A percentile compares a stretch with the other conserved stretches of the same genome.
phyloP scores from a whole-genome alignment of 148 eudicot species.

The Chenopodium quinoa region DNA sequence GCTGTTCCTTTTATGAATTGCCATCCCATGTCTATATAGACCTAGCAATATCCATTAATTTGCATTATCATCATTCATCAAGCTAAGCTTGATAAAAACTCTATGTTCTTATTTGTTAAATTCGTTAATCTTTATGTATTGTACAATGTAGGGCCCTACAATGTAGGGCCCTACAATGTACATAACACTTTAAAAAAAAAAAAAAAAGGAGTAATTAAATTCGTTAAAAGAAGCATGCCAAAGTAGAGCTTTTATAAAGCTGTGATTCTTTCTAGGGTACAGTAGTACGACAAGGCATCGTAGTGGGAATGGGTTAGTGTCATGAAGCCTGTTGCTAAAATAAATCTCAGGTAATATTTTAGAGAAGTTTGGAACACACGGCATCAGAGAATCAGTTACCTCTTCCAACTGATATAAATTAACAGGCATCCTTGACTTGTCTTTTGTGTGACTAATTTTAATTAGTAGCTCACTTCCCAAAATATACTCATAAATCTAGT shows the following conservation, averaged over 20 bases:
- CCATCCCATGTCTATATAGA: too few relatives aligned
- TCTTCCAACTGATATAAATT: too few relatives aligned
- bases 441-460: background rate
- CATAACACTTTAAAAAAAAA: too few relatives aligned
- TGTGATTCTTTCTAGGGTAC: background rate
- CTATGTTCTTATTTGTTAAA: too few relatives aligned
- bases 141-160: too few relatives aligned
- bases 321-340: background rate
- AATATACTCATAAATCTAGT: background rate
- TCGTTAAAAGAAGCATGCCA: background rate
- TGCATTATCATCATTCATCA: too few relatives aligned
- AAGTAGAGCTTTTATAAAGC: background rate
- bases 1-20: too few relatives aligned
- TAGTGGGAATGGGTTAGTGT: background rate
- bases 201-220: too few relatives aligned
- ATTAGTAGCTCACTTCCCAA: background rate
- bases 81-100: too few relatives aligned
- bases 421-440: background rate
- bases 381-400: background rate
- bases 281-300: background rate
- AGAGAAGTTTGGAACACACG: background rate
- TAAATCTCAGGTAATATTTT: background rate
- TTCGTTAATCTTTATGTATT: too few relatives aligned
- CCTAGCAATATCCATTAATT: too few relatives aligned
- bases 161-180: too few relatives aligned